These are phyloP conservation scores for Avena insularis DNA, from an alignment of 176 grass and related monocot genomes.

Conservation along the genomic window DNA sequence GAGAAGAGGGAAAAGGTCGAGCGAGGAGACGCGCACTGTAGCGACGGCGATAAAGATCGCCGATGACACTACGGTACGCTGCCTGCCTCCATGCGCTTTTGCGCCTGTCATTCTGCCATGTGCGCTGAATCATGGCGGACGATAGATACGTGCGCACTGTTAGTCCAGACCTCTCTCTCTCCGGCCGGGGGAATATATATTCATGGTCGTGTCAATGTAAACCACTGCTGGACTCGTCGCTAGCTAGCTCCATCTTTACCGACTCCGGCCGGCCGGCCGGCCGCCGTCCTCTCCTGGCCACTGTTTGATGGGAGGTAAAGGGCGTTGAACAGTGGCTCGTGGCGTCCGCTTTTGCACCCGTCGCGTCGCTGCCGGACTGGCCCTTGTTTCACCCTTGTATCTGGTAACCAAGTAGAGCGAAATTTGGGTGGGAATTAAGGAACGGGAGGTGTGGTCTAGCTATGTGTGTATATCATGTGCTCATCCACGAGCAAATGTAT, in stretches of 20 bases:
- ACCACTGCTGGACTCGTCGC: background rate
- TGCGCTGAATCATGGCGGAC: conserved; percentile 3
- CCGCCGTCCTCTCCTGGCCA: background rate
- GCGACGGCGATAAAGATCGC: conserved; percentile 48
- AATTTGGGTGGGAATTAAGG: conserved; percentile 20
- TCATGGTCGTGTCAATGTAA: conserved; percentile 1
- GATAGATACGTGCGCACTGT: conserved; percentile 15
- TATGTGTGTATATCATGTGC: too few relatives aligned
- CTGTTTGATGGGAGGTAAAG: conserved; percentile 30
- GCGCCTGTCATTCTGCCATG: conserved; percentile 28
- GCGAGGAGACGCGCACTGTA: conserved; percentile 18
- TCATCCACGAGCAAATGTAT: too few relatives aligned
- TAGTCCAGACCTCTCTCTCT: background rate
- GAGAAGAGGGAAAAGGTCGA: background rate
- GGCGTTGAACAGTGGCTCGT: background rate
- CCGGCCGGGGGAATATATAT: conserved; percentile 1
- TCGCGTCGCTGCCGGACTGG: conserved; percentile 34
- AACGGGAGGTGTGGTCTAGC: background rate
- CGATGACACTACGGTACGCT: conserved; percentile 26
- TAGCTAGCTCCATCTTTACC: background rate
- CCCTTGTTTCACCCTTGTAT: conserved; percentile 3
- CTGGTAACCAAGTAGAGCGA: background rate
- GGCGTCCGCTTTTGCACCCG: conserved; percentile 14
- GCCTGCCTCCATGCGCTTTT: conserved; percentile 37
- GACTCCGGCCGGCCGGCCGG: background rate